phyloP scores from a whole-genome alignment of 2,329 filamentous ascomycete species.

The Hypoxylon sp. region DNA sequence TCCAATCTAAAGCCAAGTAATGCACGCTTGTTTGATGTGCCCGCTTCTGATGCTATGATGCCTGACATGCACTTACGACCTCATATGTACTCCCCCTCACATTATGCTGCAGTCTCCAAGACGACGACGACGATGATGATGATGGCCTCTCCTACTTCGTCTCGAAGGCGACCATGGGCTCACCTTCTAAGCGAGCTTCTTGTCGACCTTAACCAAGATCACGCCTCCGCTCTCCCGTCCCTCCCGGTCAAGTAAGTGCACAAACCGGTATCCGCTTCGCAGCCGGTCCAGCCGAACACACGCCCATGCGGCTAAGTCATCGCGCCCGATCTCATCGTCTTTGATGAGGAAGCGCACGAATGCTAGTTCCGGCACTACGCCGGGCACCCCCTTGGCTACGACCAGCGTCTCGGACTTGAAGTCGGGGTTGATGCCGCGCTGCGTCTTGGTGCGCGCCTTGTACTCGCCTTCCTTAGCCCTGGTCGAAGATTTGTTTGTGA shows the following conservation, averaged over 20 bases:
- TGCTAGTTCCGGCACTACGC: slow-evolving; percentile 77
- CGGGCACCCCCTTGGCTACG: slow-evolving; percentile 66
- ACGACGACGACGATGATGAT: slow-evolving; percentile 47
- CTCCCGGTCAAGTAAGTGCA: slow-evolving; percentile 80
- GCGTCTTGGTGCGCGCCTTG: slow-evolving; percentile 72
- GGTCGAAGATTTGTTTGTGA: slow-evolving; percentile 45
- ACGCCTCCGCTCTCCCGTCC: slow-evolving; percentile 77
- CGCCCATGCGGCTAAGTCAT: slow-evolving; percentile 88
- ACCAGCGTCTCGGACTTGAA: slow-evolving; percentile 71
- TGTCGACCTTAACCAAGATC: slow-evolving; percentile 83
- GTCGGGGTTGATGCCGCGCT: slow-evolving; percentile 73
- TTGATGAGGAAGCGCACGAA: slow-evolving; percentile 89
- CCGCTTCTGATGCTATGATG: slow-evolving; percentile 21
- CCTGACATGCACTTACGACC: not conserved
- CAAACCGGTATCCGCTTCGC: slow-evolving; percentile 80
- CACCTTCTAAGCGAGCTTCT: slow-evolving; percentile 45
- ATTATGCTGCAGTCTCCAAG: slow-evolving; percentile 12
- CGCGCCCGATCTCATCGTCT: slow-evolving; percentile 85
- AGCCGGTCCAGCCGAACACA: slow-evolving; percentile 89
- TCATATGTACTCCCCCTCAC: not conserved
- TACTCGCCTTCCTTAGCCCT: slow-evolving; percentile 70
- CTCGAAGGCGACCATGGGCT: slow-evolving; percentile 1
- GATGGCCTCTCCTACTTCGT: slow-evolving; percentile 48
- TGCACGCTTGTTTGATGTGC: slow-evolving; percentile 14
- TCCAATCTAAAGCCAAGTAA: slow-evolving; percentile 17